Evolutionary conservation across 2,329 filamentous ascomycete genomes (phyloP), one percentile per base, ranked within the genome.

Genomic region (Paraphaeosphaeria minitans): DNA sequence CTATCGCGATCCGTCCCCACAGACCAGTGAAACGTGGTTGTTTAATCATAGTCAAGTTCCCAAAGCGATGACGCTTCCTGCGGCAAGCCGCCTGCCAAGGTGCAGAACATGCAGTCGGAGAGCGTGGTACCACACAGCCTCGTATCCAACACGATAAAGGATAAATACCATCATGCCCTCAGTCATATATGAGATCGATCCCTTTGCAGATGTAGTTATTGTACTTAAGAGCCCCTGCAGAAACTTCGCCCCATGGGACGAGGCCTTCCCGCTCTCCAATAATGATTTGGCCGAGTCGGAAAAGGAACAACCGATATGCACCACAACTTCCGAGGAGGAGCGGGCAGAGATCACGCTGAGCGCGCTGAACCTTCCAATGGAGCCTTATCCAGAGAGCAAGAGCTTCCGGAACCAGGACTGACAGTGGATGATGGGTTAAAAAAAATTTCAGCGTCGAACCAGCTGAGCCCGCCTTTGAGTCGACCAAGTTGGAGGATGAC

Each of bases 261-360:
- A 33, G n/a, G 45, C 54, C 24, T n/a, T 35, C 35, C 37, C 46
- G 21, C 43, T 22, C 46, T 50, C 53, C 24, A 42, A 41, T 42
- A 52, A 33, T 22, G 49, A 52, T 2, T 22, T 42, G 42, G 16
- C 22, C 19, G 49, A 52, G 24, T 10, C 19, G 19, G 24, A 55
- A 55, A 45, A 41, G 35, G 39, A 55, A 49, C 53, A 47, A 55
- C 31, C 31, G 29, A 55, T 55, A 55, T 31, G 19, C 13, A 24
- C 27, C 19, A 42, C 39, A 55, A 8, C 53, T 47, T 55, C 53
- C 19, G 29, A 55, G 33, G 33, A 41, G 10, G 48, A 47, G 24
- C 35, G 8, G 37, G 33, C 14, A 42, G 48, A 13, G 24, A 47
- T 47, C 19, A 27, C n/a, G 53, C 31, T 39, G 42, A 48, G 53